phyloP scores from a whole-genome alignment of 768 basidiomycete species.

The Pleurotus sapidus region DNA sequence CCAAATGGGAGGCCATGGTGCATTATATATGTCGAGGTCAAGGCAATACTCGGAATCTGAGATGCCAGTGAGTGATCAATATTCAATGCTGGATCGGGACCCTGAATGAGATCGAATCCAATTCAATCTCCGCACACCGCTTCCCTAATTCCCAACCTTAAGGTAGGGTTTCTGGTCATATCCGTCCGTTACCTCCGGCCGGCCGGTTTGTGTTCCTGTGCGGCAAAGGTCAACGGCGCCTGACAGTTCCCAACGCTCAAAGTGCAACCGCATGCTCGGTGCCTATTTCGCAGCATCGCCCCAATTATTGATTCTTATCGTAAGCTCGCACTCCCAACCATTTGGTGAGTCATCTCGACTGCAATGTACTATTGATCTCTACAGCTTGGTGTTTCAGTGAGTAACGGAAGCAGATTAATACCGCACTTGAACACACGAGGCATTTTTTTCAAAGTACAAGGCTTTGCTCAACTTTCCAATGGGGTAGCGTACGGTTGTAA shows the following conservation, averaged over 20 bases:
- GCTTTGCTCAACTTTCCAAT: no score
- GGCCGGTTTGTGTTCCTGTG: conserved; percentile 3
- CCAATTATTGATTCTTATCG: no score
- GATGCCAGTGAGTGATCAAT: not conserved
- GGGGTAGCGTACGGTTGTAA: no score
- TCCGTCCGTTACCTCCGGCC: not conserved
- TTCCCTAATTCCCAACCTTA: not conserved
- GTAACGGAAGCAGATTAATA: no score
- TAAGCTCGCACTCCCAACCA: no score
- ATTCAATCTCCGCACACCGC: not conserved
- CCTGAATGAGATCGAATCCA: not conserved
- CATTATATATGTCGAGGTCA: not conserved
- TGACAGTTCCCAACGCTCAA: not conserved
- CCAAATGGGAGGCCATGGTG: not conserved
- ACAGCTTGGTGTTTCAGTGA: no score
- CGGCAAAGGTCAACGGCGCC: not conserved
- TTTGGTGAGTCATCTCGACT: no score
- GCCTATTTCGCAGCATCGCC: conserved; percentile 3
- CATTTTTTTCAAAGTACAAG: no score
- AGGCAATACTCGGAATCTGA: not conserved
- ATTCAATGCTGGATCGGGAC: not conserved
- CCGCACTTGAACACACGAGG: no score
- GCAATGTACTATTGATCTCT: no score
- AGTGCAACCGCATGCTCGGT: not conserved
- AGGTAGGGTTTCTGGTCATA: not conserved